Evolutionary conservation across 1,139 yeast species (phyloP).

Genomic region (Geotrichum europaeum): DNA sequence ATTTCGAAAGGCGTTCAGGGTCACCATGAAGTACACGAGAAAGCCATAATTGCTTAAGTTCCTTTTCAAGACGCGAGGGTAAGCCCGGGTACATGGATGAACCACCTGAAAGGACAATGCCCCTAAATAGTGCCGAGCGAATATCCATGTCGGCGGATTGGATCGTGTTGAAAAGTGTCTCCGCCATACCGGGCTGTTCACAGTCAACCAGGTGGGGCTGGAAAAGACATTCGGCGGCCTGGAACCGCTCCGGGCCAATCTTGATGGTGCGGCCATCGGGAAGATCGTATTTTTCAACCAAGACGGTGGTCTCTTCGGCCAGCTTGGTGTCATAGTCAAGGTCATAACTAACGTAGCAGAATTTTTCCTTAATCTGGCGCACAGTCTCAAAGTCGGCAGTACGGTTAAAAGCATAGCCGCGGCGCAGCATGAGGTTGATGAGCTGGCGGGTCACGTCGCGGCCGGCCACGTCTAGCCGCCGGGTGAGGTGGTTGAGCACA

Average conservation of each 20-base stretch:
- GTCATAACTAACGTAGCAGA: conserved; percentile 93
- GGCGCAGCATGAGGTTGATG: conserved; percentile 80
- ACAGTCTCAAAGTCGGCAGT: conserved; percentile 98
- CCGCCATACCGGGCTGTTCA: conserved; percentile 97
- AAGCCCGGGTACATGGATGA: conserved; percentile 98
- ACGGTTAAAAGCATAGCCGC: conserved; percentile 97
- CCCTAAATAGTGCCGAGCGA: conserved; percentile 80
- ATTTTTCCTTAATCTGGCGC: conserved; percentile 92
- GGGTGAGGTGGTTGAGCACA: conserved; percentile 86
- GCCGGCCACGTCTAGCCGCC: conserved; percentile 94
- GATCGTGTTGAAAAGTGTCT: conserved; percentile 80
- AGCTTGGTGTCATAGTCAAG: conserved; percentile 80
- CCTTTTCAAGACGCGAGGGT: conserved; percentile 92
- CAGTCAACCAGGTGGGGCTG: conserved; percentile 96
- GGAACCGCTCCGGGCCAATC: conserved; percentile 93
- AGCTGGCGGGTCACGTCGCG: conserved; percentile 94
- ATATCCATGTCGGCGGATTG: conserved; percentile 94
- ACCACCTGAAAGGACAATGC: conserved; percentile 94
- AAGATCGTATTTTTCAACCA: conserved; percentile 84
- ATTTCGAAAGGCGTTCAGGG: conserved; percentile 78
- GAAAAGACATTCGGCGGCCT: conserved; percentile 97
- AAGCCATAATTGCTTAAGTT: conserved; percentile 92
- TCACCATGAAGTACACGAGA: conserved; percentile 82
- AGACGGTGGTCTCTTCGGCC: conserved; percentile 88
- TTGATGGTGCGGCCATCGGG: conserved; percentile 95